phyloP scores from a whole-genome alignment of 495 filamentous ascomycete species.

The Letharia columbiana region DNA sequence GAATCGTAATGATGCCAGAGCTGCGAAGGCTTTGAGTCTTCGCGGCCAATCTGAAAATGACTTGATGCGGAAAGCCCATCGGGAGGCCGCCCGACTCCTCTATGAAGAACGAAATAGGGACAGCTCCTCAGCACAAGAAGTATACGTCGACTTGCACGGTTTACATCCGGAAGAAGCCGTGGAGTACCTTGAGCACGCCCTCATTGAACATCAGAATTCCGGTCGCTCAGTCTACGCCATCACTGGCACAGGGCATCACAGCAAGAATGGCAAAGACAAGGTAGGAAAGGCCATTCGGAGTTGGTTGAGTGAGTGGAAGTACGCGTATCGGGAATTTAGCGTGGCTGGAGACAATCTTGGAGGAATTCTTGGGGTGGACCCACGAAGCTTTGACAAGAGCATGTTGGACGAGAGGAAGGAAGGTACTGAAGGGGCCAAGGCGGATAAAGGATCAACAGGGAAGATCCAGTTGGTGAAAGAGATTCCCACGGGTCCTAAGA shows the following conservation, averaged over 20 bases:
- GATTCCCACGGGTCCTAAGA: constrained; percentile 14
- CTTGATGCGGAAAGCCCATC: constrained; percentile 92
- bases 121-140: constrained; percentile 49
- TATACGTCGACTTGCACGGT: constrained; percentile 93
- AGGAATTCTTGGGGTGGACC: constrained; percentile 90
- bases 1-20: constrained; percentile 95
- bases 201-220: constrained; percentile 69
- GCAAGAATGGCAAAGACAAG: constrained; percentile 98
- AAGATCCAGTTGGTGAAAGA: constrained; percentile 47
- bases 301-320: constrained; percentile 93
- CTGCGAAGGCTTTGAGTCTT: constrained; percentile 87
- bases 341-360: constrained; percentile 75
- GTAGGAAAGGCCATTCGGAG: constrained; percentile 85
- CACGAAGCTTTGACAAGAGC: constrained; percentile 75
- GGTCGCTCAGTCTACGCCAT: constrained; percentile 83
- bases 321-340: constrained; percentile 91
- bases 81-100: constrained; percentile 81
- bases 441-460: constrained; percentile 41
- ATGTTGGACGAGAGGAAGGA: constrained; percentile 32
- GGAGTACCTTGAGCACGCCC: constrained; percentile 80
- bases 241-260: constrained; percentile 93
- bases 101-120: constrained; percentile 94
- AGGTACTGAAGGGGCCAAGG: constrained; percentile 33
- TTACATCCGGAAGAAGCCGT: constrained; percentile 96
- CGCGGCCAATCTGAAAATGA: constrained; percentile 95